Base-by-base conservation (phyloP, 1,139 yeast species). In the Eremothecium sinecaudum region DNA sequence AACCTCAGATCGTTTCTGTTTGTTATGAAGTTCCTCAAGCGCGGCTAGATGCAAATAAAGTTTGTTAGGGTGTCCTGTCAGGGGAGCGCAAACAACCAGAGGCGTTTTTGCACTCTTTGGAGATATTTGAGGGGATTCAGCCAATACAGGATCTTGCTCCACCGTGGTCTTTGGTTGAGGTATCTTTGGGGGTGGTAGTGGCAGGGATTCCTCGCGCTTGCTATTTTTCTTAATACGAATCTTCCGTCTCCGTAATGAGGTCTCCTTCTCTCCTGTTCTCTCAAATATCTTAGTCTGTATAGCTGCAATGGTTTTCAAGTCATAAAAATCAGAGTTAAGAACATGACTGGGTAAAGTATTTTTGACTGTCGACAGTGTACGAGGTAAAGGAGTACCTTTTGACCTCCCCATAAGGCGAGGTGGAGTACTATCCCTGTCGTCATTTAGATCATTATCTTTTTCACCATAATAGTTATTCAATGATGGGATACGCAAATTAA, bases 401-500 rank as follows among this genome's bases (percentile, higher is more conserved):
- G 31, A 18, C 23, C 31, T 31, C 5, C 22, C 23, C 15, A 34
- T 38, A 12, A 27, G 9, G 3, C 15, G 3, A 13, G 18, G 23
- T 12, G 23, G 6, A 3, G 42, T 28, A n/a, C 45, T 36, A 11
- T 39, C 33, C 15, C 37, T 33, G 11, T 38, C 28, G 29, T 38
- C 34, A 23, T 39, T 37, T 25, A 39, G 33, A n/a, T 39, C 28
- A 11, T 36, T 35, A 8, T 39, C 31, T 13, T 27, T 33, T 14
- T n/a, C 21, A 14, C 30, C 30, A 31, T 51, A 50, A 32, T 43
- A 48, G 28, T 49, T 51, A 10, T 49, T 44, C 31, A 55, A 33
- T 1, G 58, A 51, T n/a, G 59, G 59, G 35, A 55, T 49, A 25
- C 53, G 45, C 7, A 56, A 47, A 26, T 58, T 58, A 39, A 51